Percentiles rank a stretch among this genome's conserved stretches.
phyloP scores from a whole-genome alignment of 2,329 filamentous ascomycete species.

The Metarhizium anisopliae region DNA sequence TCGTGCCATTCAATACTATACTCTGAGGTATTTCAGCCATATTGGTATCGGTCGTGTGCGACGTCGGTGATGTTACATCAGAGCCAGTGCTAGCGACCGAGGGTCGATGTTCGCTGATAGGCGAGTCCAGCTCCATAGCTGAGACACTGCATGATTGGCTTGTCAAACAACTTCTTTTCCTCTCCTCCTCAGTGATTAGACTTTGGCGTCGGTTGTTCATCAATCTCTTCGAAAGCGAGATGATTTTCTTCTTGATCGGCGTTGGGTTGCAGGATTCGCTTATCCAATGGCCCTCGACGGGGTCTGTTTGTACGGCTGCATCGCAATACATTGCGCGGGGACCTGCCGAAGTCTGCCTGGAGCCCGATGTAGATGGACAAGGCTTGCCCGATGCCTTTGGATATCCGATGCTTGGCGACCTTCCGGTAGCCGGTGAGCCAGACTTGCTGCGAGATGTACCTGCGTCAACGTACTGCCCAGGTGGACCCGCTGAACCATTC shows the following conservation, averaged over 20 bases:
- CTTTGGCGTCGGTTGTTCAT: slow-evolving; percentile 38
- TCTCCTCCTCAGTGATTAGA: slow-evolving; percentile 30
- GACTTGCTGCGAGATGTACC: slow-evolving; percentile 46
- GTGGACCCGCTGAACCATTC: slow-evolving; percentile 25
- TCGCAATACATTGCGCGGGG: slow-evolving; percentile 39
- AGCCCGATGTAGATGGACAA: slow-evolving; percentile 18
- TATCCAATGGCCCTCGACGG: slow-evolving; percentile 44
- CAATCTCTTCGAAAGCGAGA: slow-evolving; percentile 44
- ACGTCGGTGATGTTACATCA: slow-evolving; percentile 15
- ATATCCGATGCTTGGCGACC: slow-evolving; percentile 27
- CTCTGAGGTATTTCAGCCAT: slow-evolving; percentile 22
- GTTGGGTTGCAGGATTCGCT: slow-evolving; percentile 26
- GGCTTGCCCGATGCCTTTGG: slow-evolving; percentile 18
- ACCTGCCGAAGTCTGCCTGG: slow-evolving; percentile 29
- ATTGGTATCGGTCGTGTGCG: slow-evolving; percentile 14
- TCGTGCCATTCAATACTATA: slow-evolving; percentile 7
- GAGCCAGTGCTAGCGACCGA: slow-evolving; percentile 10
- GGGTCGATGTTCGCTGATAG: slow-evolving; percentile 21
- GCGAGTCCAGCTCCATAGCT: slow-evolving; percentile 32
- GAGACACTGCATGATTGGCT: slow-evolving; percentile 18
- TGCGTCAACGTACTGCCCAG: slow-evolving; percentile 40
- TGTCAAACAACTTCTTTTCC: slow-evolving; percentile 17
- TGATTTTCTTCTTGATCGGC: slow-evolving; percentile 37
- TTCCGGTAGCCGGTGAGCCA: slow-evolving; percentile 36
- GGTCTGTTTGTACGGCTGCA: slow-evolving; percentile 45